These are phyloP conservation scores for Clonostachys byssicola DNA, from an alignment of 2,329 filamentous ascomycete species.

Conservation along the genomic window DNA sequence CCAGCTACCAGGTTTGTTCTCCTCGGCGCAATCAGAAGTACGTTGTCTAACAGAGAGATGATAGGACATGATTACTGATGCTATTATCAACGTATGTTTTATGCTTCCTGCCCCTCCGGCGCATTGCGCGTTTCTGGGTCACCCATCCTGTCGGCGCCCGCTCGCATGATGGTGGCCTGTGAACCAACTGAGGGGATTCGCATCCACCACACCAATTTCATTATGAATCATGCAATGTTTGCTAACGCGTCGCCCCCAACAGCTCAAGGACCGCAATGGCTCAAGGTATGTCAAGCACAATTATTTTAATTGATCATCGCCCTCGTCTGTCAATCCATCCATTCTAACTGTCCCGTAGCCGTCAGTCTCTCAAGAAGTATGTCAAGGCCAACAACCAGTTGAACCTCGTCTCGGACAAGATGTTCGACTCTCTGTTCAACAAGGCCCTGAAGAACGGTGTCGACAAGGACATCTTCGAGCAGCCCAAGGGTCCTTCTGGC, in stretches of 20 bases:
- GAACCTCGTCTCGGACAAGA: constrained; percentile 38
- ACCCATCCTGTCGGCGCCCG: constrained; percentile 5
- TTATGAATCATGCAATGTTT: constrained; percentile 7
- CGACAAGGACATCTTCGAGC: constrained; percentile 81
- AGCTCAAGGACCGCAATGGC: constrained; percentile 61
- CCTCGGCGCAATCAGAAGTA: background rate
- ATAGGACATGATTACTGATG: constrained; percentile 61
- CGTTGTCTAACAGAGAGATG: constrained; percentile 22
- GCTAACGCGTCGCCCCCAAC: constrained; percentile 29
- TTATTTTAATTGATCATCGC: no score
- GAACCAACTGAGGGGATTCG: background rate
- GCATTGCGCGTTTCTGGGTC: constrained; percentile 24
- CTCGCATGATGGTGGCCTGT: background rate
- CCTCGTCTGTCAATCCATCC: no score
- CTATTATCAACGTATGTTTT: constrained; percentile 54
- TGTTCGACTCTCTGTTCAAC: constrained; percentile 77
- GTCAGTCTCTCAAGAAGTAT: constrained; percentile 59
- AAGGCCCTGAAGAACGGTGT: constrained; percentile 77
- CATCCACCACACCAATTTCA: constrained; percentile 6
- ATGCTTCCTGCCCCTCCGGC: constrained; percentile 10
- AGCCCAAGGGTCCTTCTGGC: constrained; percentile 88
- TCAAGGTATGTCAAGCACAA: constrained; percentile 27
- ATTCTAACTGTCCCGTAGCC: constrained; percentile 26
- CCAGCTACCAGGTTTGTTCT: constrained; percentile 54
- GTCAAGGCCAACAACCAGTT: constrained; percentile 51